These are phyloP conservation scores for Gymnopus androsaceus DNA, from an alignment of 1,284 basidiomycete genomes.

Conservation along the genomic window DNA sequence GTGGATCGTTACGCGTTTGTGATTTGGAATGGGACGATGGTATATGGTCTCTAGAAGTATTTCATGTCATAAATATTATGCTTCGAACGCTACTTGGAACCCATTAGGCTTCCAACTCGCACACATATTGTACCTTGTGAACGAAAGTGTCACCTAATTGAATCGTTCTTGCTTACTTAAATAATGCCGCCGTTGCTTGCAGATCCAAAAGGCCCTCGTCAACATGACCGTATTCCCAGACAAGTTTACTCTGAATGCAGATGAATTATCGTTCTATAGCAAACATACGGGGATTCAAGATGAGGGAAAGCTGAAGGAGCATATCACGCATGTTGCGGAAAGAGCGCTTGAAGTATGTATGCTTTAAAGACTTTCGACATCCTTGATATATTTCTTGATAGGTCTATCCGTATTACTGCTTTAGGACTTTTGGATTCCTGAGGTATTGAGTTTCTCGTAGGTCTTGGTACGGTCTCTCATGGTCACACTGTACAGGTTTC, in stretches of 20 bases:
- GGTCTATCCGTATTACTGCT: constrained; percentile 20
- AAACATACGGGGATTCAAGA: constrained; percentile 41
- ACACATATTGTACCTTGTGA: too few species aligned
- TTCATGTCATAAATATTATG: too few species aligned
- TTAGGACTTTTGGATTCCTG: constrained; percentile 19
- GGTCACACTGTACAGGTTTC: constrained; percentile 35
- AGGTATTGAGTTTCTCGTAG: constrained; percentile 11
- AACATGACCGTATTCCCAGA: background rate
- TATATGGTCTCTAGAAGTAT: too few species aligned
- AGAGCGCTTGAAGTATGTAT: constrained; percentile 43
- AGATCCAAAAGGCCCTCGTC: too few species aligned
- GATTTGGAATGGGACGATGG: too few species aligned
- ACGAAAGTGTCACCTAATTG: too few species aligned
- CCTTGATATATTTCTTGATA: background rate
- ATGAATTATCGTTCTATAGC: constrained; percentile 41
- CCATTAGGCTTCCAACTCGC: too few species aligned
- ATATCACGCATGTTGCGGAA: constrained; percentile 45
- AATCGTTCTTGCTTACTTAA: too few species aligned
- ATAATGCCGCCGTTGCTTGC: too few species aligned
- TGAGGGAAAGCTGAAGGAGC: constrained; percentile 41
- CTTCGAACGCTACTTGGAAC: too few species aligned
- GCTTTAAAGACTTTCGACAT: background rate
- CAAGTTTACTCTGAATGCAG: constrained; percentile 6
- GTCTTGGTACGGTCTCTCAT: background rate
- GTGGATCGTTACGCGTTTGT: too few species aligned